Conservation (phyloP, 176 grass and related monocot species). For the Triticum timopheevii region DNA sequence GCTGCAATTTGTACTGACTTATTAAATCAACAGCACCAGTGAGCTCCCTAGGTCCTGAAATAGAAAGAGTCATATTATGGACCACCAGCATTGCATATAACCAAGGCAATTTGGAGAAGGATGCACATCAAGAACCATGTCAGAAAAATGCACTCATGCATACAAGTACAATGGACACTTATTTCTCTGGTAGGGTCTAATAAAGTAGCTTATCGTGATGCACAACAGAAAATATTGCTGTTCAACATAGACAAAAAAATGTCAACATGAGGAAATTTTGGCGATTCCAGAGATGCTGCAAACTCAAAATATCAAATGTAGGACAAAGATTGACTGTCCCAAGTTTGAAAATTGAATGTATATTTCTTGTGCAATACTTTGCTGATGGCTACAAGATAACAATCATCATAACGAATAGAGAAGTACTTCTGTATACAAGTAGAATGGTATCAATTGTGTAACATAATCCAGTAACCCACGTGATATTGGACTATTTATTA, state of each 20-base stretch:
- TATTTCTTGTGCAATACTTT: not conserved
- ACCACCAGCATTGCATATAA: not conserved
- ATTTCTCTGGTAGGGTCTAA: not conserved
- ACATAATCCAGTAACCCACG: not conserved
- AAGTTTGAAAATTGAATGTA: not conserved
- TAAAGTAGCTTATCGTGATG: not conserved
- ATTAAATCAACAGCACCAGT: constrained; percentile 93
- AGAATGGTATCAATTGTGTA: not conserved
- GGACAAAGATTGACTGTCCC: not conserved
- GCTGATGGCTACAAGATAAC: not conserved
- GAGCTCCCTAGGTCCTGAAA: constrained; percentile 85
- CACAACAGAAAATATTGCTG: not conserved
- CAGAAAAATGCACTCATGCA: not conserved
- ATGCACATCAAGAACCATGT: not conserved
- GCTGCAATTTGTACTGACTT: constrained; percentile 73
- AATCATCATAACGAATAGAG: not conserved
- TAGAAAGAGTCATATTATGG: constrained; percentile 4
- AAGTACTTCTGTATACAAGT: not conserved
- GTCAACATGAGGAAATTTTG: not conserved
- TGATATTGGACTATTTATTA: not conserved
- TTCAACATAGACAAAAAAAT: not conserved
- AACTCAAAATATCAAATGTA: not conserved
- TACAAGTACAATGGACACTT: not conserved
- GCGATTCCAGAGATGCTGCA: not conserved
- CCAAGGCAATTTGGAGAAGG: not conserved